Evolutionary conservation across 2,329 filamentous ascomycete genomes (phyloP), one percentile per base, ranked within the genome.

Genomic region (Cryphonectria naterciae): DNA sequence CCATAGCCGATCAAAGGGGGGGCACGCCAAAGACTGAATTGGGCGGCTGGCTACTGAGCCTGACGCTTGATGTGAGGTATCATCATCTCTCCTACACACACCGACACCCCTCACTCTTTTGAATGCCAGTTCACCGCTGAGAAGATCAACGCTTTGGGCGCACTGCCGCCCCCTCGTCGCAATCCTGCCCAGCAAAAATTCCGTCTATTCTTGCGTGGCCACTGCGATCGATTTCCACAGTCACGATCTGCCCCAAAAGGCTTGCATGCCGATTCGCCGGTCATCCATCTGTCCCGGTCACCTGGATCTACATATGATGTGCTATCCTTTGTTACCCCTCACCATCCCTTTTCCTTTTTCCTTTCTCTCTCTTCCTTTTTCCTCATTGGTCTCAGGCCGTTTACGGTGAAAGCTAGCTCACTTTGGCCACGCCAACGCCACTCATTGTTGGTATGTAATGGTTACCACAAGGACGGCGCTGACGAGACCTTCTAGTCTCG

Each of bases 181-280:
- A 46, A 54, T 28, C 60, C 19, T 11, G 10, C 7, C 15, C 66
- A 10, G n/a, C 43, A 15, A 17, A 37, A 7, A 15, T 32, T 28
- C 46, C 43, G 41, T 28, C 67, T 56, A 32, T 39, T 62, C 41
- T 65, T 54, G 43, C 28, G 60, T 66, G 54, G 39, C 25, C 22
- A 65, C 41, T 39, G 37, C 35, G 15, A 25, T 56, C 61, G 43
- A 54, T 35, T 37, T 62, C 13, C 46, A n/a, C 43, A 25, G 49
- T 65, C 64, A 66, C 43, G n/a, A 49, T 28, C 37, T 35, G 22
- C n/a, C n/a, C 52, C 46, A 2, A 10, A 39, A 61, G 39, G 65
- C 68, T 63, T 46, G 19, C 63, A 32, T 68, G 68, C 70, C 70
- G 65, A 68, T 66, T 65, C 65, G 68, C 61, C 25, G 37, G 52